These are phyloP conservation scores for Apiospora kogelbergensis DNA, from an alignment of 2,329 filamentous ascomycete genomes.

Conservation along the genomic window DNA sequence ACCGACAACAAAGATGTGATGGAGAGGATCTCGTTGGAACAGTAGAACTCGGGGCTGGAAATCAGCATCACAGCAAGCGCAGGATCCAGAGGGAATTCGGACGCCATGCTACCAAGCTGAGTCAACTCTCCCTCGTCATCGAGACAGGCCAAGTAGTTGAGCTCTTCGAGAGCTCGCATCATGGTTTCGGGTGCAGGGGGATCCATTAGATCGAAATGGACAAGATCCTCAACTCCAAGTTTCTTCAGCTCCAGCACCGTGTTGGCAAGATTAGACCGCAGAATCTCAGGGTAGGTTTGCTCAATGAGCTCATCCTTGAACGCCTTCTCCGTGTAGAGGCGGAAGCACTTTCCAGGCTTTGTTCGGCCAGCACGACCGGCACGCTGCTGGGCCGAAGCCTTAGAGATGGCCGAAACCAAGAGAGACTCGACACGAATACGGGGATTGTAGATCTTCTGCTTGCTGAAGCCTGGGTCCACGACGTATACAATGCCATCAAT, in stretches of 20 bases:
- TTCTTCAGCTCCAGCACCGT: conserved; percentile 98
- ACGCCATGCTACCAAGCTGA: conserved; percentile 78
- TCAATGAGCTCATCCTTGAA: conserved; percentile 99
- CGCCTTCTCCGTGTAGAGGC: conserved; percentile 89
- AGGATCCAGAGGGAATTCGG: conserved; percentile 93
- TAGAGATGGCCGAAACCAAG: conserved; percentile 96
- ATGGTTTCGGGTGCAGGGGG: conserved; percentile 96
- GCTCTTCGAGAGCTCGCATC: conserved; percentile 95
- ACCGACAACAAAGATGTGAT: conserved; percentile 93
- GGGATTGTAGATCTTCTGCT: conserved; percentile 99
- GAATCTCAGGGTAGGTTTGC: conserved; percentile 93
- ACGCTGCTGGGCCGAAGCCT: conserved; percentile 93
- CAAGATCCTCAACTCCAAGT: conserved; percentile 89
- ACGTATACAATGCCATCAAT: conserved; percentile 99
- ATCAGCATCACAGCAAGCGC: conserved; percentile 97
- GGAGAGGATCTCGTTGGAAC: conserved; percentile 96
- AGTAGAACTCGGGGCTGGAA: conserved; percentile 95
- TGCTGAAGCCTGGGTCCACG: conserved; percentile 98
- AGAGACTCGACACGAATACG: conserved; percentile 94
- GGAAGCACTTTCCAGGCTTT: conserved; percentile 96
- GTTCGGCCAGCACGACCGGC: conserved; percentile 99
- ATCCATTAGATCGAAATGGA: conserved; percentile 99
- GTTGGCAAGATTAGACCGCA: conserved; percentile 90
- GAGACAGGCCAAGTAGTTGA: conserved; percentile 95
- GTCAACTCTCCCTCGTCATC: conserved; percentile 97